phyloP scores from a whole-genome alignment of 768 basidiomycete genomes.

The Scleroderma bovista region DNA sequence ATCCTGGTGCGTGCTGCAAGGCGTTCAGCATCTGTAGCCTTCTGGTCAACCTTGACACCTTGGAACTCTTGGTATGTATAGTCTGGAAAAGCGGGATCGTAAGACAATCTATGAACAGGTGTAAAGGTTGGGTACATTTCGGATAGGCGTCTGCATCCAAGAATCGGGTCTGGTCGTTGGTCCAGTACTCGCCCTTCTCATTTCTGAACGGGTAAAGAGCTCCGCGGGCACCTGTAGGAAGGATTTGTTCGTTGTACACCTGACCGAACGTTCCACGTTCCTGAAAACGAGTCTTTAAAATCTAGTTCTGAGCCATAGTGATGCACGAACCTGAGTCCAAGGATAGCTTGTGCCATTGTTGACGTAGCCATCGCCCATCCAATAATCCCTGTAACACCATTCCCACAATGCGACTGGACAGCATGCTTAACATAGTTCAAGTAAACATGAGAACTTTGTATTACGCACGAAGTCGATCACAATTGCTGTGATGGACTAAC shows the following conservation, averaged over 20 bases:
- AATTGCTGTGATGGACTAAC: constrained; percentile 21
- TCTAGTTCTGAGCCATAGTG: background rate
- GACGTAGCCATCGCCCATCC: constrained; percentile 22
- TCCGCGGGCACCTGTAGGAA: constrained; percentile 14
- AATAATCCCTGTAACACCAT: constrained; percentile 24
- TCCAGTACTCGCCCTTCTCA: constrained; percentile 21
- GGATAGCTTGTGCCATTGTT: constrained; percentile 6
- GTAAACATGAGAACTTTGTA: background rate
- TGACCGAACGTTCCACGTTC: constrained; percentile 15
- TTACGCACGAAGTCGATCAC: constrained; percentile 19
- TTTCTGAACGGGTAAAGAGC: constrained; percentile 20
- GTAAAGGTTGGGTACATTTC: constrained; percentile 12
- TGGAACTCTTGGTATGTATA: constrained; percentile 24
- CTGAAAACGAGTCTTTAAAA: constrained; percentile 3
- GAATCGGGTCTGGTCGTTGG: constrained; percentile 19
- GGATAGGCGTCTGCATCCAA: constrained; percentile 13
- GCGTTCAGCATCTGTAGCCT: constrained; percentile 8
- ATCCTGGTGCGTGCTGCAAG: constrained; percentile 17
- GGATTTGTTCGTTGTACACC: constrained; percentile 18
- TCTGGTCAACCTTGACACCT: constrained; percentile 22
- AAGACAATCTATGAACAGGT: background rate
- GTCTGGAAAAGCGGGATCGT: constrained; percentile 7
- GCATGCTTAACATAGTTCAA: background rate
- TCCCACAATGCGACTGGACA: constrained; percentile 25
- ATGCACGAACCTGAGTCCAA: constrained; percentile 20